Base-by-base conservation (phyloP, 140 eudicot genomes). In the Stevia rebaudiana region DNA sequence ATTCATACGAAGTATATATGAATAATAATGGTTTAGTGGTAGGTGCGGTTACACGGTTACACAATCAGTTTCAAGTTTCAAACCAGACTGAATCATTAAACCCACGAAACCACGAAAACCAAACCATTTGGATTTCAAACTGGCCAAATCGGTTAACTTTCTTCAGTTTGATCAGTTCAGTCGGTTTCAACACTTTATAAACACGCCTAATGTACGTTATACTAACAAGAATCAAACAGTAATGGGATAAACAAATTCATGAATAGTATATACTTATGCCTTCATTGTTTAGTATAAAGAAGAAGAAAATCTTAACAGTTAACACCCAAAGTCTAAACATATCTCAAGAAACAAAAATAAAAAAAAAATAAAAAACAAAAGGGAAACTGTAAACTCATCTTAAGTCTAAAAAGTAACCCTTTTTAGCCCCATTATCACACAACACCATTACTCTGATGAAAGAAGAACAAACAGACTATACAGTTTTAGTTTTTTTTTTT, bases 381-480 rank as follows among this genome's bases (percentile, higher is more conserved):
- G 63, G 67, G 53, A 55, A 58, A 58, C 68, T 58, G 56, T 67
- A 71, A 76, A 48, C 69, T 44, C 74, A 44, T n/a, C 74, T 63
- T 18, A 69, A 36, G 77, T 69, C 68, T 43, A 60, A 65, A 57
- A 64, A 56, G 64, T 47, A 28, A 1, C 72, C 77, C 65, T 71
- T 53, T 56, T 60, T 67, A 35, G 16, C 74, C 47, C 68, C 51
- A 75, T 64, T 70, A 77, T 77, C 78, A 77, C 82, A 77, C 82
- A 72, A 59, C 71, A 51, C 74, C 70, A 46, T 71, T 51, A 71
- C 64, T 65, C 33, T 61, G 70, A 63, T 48, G 54, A 24, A 76
- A 49, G 16, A 71, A 65, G 43, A 56, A 56, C 57, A 65, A 58
- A 77, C 74, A 50, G 61, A 73, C 70, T 77, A 72, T 77, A 77